A percentile compares a stretch with the other conserved stretches of the same genome.
Conservation (phyloP, 164 flowering plant genomes). For the Chloranthus sessilifolius region DNA sequence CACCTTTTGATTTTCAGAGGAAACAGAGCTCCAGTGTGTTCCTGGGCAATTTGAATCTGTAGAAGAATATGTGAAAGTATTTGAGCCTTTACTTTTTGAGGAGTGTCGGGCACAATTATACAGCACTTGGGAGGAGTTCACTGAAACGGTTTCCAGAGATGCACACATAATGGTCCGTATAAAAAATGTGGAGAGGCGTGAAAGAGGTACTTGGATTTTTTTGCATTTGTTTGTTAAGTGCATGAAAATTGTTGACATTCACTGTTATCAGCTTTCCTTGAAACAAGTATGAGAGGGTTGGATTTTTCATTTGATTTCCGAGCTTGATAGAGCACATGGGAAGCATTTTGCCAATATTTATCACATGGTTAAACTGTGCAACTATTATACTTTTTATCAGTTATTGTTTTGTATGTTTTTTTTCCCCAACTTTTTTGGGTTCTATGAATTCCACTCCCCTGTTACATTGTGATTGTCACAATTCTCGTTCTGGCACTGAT, state of each 20-base stretch:
- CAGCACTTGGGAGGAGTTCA: conserved; percentile 89
- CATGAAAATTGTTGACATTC: neutral
- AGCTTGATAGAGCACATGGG: no score
- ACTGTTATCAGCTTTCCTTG: no score
- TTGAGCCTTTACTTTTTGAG: conserved; percentile 98
- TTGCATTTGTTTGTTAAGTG: neutral
- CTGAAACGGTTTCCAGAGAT: conserved; percentile 64
- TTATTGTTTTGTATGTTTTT: no score
- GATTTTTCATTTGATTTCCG: no score
- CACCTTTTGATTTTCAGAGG: conserved; percentile 44
- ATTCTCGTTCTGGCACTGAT: no score
- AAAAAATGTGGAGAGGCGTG: conserved; percentile 75
- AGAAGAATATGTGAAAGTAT: conserved; percentile 89
- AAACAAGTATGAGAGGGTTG: no score
- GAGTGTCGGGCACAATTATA: conserved; percentile 95
- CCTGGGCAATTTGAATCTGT: conserved; percentile 92
- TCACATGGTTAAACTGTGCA: no score
- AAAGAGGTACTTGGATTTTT: conserved; percentile 65
- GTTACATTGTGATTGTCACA: no score
- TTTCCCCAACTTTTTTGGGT: no score
- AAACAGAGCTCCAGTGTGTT: conserved; percentile 81
- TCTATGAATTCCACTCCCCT: no score
- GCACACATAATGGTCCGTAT: conserved; percentile 65
- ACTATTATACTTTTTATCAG: no score
- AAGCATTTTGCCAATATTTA: no score